Evolutionary conservation across 768 basidiomycete genomes (phyloP), one percentile per base, ranked within the genome.

Genomic region (Cystofilobasidium capitatum): DNA sequence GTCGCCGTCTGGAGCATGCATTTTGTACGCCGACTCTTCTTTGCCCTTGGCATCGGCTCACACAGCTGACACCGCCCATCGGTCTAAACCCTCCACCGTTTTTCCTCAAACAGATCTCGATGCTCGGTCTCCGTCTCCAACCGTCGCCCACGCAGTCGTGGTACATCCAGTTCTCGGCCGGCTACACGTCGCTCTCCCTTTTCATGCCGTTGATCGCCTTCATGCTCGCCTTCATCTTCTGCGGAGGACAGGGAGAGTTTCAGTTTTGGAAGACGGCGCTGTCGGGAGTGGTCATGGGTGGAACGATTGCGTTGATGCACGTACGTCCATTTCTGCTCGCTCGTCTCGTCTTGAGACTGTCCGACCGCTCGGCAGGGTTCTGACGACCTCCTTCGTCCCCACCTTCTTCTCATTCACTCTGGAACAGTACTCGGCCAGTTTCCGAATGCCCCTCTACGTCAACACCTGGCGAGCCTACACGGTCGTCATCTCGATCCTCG

Each of bases 111-210:
- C 45, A 67, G 65, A 62, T 64, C 12, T 66, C 65, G 31, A 65
- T 67, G 65, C 65, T 66, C 6, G 62, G 65, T 31, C 54, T 66
- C 16, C 62, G 63, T 20, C 67, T 64, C 62, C 47, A 42, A 62
- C 65, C 77, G 5, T 73, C 72, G 42, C 74, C 74, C 0, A 55
- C 70, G 36, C 45, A 75, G 7, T 71, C 71, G 31, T 78, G 77
- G 77, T 76, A 74, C 54, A 59, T 78, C 22, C 71, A 74, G 71
- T 77, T 76, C 73, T 73, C 73, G 26, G 69, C 62, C 55, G 77
- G 77, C 16, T 76, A 75, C 71, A 78, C 77, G 26, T 70, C 72
- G 22, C 60, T 78, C 36, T 78, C 77, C 13, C 74, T 78, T 29
- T 75, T 78, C 61, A 74, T 76, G 0, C 77, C 77, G 4, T 72